Evolutionary conservation across 345 rosid genomes (phyloP), one percentile per base, ranked within the genome.

Genomic region (Raphanus raphanistrum): DNA sequence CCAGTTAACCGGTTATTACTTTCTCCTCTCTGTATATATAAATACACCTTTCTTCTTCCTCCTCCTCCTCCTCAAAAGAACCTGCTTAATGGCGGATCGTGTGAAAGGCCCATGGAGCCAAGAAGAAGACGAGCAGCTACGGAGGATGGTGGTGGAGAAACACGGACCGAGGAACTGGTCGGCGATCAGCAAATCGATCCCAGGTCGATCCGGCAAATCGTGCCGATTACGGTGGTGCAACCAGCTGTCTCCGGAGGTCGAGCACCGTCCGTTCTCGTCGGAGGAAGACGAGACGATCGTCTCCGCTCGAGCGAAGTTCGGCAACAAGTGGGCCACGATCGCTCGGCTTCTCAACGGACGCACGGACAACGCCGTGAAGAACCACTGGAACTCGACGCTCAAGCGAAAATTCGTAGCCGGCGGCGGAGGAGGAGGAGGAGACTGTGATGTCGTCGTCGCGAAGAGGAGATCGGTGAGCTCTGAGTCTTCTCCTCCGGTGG

Each of bases 101-200:
- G 91, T 94, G 62, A 94, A 87, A 78, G 98, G 98, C 8, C 98
- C 97, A 1, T 93, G 98, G 98, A 91, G 92, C 67, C 91, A 91
- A 21, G 94, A 93, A 15, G 98, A 93, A 74, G 98, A 94, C 64
- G 96, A 94, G 16, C 87, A 88, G 74, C 83, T 94, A 12, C 85
- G 82, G n/a, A 72, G 81, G 50, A 85, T 94, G 69, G 97, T 94
- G 69, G 97, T 94, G 6, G 87, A 85, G 38, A 85, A 78, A 63
- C 89, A 94, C 79, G 97, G 98, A 2, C 89, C 97, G 0, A 84
- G 97, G 61, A 94, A 94, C 80, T 94, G 98, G 98, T 89, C 98
- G 7, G 78, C 87, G 28, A 92, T 94, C 26, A 92, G 97, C 89
- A 88, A 84, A 58, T 88, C 97, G 45, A 90, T 94, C 26, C 95